phyloP scores from a whole-genome alignment of 2,329 filamentous ascomycete species.

The Cadophora malorum region DNA sequence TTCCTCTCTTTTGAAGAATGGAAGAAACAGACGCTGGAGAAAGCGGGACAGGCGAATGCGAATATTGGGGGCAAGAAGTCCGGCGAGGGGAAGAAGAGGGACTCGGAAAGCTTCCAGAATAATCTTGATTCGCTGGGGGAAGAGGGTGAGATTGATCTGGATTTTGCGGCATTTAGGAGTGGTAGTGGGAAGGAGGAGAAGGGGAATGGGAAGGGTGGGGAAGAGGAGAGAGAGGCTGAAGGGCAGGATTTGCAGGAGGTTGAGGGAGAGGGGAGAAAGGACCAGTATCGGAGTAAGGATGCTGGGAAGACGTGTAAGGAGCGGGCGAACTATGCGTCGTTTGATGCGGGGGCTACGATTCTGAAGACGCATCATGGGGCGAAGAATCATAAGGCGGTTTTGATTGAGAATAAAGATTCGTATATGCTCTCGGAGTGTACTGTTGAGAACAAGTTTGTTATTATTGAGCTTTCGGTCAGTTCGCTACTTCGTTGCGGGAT shows the following conservation, averaged over 20 bases:
- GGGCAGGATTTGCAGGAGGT: slow-evolving; percentile 40
- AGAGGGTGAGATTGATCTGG: slow-evolving; percentile 83
- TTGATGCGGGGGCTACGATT: slow-evolving; percentile 93
- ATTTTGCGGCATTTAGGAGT: slow-evolving; percentile 69
- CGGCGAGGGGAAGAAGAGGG: slow-evolving; percentile 54
- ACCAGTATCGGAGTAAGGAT: slow-evolving; percentile 77
- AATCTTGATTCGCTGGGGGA: slow-evolving; percentile 83
- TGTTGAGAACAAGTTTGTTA: slow-evolving; percentile 87
- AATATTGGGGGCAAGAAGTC: slow-evolving; percentile 64
- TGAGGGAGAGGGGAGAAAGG: slow-evolving; percentile 39
- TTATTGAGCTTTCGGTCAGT: slow-evolving; percentile 86
- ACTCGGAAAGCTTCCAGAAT: slow-evolving; percentile 64
- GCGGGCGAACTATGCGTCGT: slow-evolving; percentile 95
- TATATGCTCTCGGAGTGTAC: slow-evolving; percentile 97
- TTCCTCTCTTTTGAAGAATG: slow-evolving; percentile 98
- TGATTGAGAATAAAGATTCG: slow-evolving; percentile 97
- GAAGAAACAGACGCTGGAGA: slow-evolving; percentile 91
- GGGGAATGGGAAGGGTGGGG: slow-evolving; percentile 30
- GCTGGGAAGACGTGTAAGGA: slow-evolving; percentile 98
- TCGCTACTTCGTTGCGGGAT: slow-evolving; percentile 46
- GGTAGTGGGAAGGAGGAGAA: slow-evolving; percentile 32
- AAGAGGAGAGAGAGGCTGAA: slow-evolving; percentile 21
- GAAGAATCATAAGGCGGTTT: slow-evolving; percentile 85
- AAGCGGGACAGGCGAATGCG: slow-evolving; percentile 79
- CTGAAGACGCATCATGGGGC: slow-evolving; percentile 87